Evolutionary conservation across 208 protist genomes (phyloP).

Genomic region (Trypanosoma avium): DNA sequence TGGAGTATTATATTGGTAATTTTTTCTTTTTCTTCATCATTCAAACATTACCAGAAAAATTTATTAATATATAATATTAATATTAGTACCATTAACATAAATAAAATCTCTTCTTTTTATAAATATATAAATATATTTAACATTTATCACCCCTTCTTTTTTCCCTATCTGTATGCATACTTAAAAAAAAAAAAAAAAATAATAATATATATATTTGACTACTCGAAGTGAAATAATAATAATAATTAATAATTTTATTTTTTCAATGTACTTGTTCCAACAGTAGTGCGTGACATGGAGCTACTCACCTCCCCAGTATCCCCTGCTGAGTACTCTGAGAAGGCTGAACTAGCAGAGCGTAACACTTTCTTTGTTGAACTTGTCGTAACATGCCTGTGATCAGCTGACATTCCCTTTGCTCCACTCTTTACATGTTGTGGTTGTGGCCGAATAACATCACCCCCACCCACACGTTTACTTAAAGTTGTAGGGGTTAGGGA

Average conservation of each 20-base stretch:
- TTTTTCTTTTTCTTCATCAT: too few species aligned
- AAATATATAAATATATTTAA: too few species aligned
- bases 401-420: neutral
- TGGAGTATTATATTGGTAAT: too few species aligned
- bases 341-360: slow-evolving; percentile 60
- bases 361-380: slow-evolving; percentile 30
- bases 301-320: slow-evolving; percentile 62
- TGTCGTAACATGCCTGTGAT: slow-evolving; percentile 8
- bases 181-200: neutral
- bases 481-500: slow-evolving; percentile 13
- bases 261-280: slow-evolving; percentile 11
- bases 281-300: slow-evolving; percentile 31
- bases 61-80: too few species aligned
- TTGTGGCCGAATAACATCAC: slow-evolving; percentile 24
- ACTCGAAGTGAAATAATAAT: neutral
- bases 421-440: slow-evolving; percentile 25
- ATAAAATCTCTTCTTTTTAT: too few species aligned
- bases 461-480: slow-evolving; percentile 15
- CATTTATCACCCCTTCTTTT: too few species aligned
- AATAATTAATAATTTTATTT: slow-evolving; percentile 3
- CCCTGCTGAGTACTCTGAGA: slow-evolving; percentile 83
- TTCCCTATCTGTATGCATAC: too few species aligned
- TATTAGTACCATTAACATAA: too few species aligned
- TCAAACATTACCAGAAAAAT: too few species aligned
- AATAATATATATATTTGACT: neutral